Conservation (phyloP, 176 grass and related monocot genomes). For the Dendrocalamus sinicus region DNA sequence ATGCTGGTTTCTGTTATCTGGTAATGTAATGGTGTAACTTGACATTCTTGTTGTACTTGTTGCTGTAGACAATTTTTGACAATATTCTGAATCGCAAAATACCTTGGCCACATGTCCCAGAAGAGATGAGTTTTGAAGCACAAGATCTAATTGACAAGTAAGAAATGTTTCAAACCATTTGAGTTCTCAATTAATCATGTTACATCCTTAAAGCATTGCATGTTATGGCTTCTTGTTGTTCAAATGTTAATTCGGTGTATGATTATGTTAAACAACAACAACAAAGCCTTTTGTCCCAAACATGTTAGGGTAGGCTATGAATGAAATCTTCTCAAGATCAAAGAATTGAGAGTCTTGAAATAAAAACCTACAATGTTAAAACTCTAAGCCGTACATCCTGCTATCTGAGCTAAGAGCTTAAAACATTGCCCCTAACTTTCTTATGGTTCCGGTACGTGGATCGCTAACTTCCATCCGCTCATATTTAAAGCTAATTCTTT, state of each 20-base stretch:
- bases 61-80: constrained; percentile 93
- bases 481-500: no score
- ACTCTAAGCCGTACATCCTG: no score
- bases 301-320: no score
- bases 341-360: no score
- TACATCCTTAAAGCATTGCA: constrained; percentile 20
- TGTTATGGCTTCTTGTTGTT: constrained; percentile 24
- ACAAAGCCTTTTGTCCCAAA: no score
- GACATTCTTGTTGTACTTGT: constrained; percentile 51
- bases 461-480: no score
- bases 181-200: constrained; percentile 25
- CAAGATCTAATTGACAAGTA: constrained; percentile 97
- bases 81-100: constrained; percentile 99
- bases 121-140: constrained; percentile 90
- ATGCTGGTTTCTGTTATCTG: constrained; percentile 34
- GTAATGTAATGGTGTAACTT: constrained; percentile 34
- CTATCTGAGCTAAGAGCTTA: no score
- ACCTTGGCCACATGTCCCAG: constrained; percentile 90
- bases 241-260: constrained; percentile 34
- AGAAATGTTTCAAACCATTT: constrained; percentile 48
- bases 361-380: no score
- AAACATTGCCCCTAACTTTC: no score
- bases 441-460: no score
- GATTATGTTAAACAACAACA: not conserved
- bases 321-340: no score